phyloP scores from a whole-genome alignment of 805 yeast genomes.

The Starmerella floris region DNA sequence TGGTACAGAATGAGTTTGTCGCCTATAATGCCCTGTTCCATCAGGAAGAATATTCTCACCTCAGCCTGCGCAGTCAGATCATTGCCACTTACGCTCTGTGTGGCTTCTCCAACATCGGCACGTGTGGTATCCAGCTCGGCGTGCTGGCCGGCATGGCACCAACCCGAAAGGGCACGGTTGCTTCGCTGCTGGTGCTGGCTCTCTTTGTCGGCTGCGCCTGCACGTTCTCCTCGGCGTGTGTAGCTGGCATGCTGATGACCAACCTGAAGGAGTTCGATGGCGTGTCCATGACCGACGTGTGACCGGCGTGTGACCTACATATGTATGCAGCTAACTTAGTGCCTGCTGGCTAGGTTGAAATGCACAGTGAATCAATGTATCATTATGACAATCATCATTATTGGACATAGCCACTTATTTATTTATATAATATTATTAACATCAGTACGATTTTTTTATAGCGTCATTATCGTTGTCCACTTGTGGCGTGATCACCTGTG shows the following conservation, averaged over 20 bases:
- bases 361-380: not conserved
- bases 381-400: not conserved
- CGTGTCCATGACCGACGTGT: not conserved
- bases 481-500: too few relatives aligned
- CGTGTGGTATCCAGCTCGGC: conserved; percentile 48
- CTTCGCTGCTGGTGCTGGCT: conserved; percentile 36
- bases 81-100: conserved; percentile 50
- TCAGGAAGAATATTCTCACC: conserved; percentile 32
- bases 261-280: conserved; percentile 28
- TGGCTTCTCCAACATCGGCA: conserved; percentile 51
- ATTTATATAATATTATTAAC: too few relatives aligned
- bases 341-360: too few relatives aligned
- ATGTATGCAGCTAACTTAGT: too few relatives aligned
- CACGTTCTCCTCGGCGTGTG: conserved; percentile 43
- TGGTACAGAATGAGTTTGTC: conserved; percentile 50
- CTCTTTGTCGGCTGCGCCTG: conserved; percentile 41
- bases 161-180: conserved; percentile 35
- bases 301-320: too few relatives aligned
- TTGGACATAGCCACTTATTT: not conserved
- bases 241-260: conserved; percentile 51
- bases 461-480: too few relatives aligned
- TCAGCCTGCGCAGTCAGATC: conserved; percentile 40
- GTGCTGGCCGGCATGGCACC: conserved; percentile 47
- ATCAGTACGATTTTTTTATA: too few relatives aligned
- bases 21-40: conserved; percentile 36